Evolutionary conservation across 2,329 filamentous ascomycete species (phyloP), one percentile per base, ranked within the genome.

Genomic region (Arachnopeziza araneosa): DNA sequence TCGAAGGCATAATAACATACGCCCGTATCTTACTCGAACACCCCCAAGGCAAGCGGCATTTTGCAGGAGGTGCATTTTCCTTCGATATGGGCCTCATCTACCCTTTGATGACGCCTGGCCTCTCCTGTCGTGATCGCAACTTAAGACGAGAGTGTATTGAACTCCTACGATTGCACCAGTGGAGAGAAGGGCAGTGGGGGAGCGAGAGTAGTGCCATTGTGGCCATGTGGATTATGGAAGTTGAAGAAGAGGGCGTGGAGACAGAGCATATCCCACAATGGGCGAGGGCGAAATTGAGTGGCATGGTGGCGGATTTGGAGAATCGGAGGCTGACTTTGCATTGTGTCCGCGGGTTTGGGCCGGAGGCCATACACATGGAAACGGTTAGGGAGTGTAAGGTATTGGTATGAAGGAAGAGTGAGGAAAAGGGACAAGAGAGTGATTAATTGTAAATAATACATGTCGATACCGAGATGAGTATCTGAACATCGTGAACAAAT

Each of bases 191-290:
- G 1, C 58, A 63, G 54, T 67, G 63, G 64, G 59, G 61, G 24
- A 60, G 54, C 22, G 48, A 52, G 24, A 44, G 59, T 1, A 55
- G 52, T 22, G 66, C 63, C 6, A 61, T 65, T 52, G 51, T 68
- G 17, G 64, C 61, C 9, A 52, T n/a, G n/a, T 65, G 62, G 24
- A 49, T 68, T 1, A 67, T 69, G 63, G 62, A 67, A 51, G 54
- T 68, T 14, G 67, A 69, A 53, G 68, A 69, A 54, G 64, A 66
- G 12, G 66, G 63, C 9, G 51, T 67, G 2, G 62, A 66, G 24
- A 63, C 61, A 1, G 61, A 63, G 3, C 60, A 57, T 26, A 66
- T 68, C 17, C 64, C 64, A 14, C 64, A 66, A 24, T 60, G 57
- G 61, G 64, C 63, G 36, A 55, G 64, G 32, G 66, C 61, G 12